Evolutionary conservation across 2,329 filamentous ascomycete species (phyloP).

Genomic region (Clonostachys rosea): DNA sequence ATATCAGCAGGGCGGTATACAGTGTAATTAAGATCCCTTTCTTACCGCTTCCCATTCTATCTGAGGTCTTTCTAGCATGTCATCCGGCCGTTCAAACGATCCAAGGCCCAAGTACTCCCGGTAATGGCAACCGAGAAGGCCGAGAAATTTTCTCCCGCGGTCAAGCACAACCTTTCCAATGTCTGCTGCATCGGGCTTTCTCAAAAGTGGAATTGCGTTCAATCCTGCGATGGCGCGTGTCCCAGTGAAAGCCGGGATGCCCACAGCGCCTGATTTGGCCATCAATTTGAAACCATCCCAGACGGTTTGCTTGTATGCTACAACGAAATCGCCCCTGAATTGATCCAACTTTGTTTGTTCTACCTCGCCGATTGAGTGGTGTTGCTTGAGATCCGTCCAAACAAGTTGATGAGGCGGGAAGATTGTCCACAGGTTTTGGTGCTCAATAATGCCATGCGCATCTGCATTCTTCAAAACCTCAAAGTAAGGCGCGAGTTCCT

Average conservation of each 20-base stretch:
- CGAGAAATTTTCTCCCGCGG: slow-evolving; percentile 39
- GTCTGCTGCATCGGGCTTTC: slow-evolving; percentile 17
- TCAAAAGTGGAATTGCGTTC: slow-evolving; percentile 36
- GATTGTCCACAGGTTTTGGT: slow-evolving; percentile 46
- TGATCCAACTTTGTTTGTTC: slow-evolving; percentile 12
- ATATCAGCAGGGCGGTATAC: too few species aligned
- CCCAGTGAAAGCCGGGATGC: slow-evolving; percentile 35
- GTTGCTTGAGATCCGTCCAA: slow-evolving; percentile 26
- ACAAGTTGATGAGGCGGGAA: slow-evolving; percentile 40
- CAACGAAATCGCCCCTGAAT: slow-evolving; percentile 29
- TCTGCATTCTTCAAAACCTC: slow-evolving; percentile 13
- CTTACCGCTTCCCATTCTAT: too few species aligned
- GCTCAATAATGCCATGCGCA: slow-evolving; percentile 43
- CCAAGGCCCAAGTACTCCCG: slow-evolving; percentile 34
- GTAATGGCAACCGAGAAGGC: slow-evolving; percentile 39
- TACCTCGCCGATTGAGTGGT: slow-evolving; percentile 22
- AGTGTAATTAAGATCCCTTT: too few species aligned
- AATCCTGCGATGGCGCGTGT: slow-evolving; percentile 37
- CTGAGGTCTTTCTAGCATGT: too few species aligned
- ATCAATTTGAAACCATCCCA: slow-evolving; percentile 44
- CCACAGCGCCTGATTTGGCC: slow-evolving; percentile 22
- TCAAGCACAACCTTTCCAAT: slow-evolving; percentile 23
- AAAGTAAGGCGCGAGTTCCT: slow-evolving; percentile 46
- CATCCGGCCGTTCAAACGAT: too few species aligned
- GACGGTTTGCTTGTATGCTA: slow-evolving; percentile 36